These are phyloP conservation scores for Arthrobotrys conoides DNA, from an alignment of 2,329 filamentous ascomycete genomes.

Conservation along the genomic window DNA sequence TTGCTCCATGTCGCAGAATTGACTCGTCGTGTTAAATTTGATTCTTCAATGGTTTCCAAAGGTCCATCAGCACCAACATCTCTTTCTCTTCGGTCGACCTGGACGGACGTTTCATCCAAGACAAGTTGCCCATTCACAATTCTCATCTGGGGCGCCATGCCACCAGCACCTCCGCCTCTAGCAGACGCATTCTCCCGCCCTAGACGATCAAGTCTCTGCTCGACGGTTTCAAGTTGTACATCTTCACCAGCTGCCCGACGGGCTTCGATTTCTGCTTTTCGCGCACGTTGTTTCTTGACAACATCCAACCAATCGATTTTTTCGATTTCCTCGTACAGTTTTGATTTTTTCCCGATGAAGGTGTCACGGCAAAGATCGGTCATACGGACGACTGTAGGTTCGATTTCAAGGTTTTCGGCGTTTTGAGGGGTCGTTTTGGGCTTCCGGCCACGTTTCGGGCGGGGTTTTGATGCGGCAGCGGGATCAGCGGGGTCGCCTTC, in stretches of 20 bases:
- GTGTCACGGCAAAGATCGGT: conserved; percentile 79
- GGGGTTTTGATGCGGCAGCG: conserved; percentile 9
- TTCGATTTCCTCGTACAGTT: conserved; percentile 79
- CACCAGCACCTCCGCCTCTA: conserved; percentile 61
- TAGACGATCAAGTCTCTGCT: conserved; percentile 62
- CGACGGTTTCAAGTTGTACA: conserved; percentile 62
- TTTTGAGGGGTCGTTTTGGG: conserved; percentile 75
- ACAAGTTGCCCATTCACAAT: conserved; percentile 81
- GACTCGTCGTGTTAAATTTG: conserved; percentile 81
- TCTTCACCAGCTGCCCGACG: conserved; percentile 65
- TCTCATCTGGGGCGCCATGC: conserved; percentile 72
- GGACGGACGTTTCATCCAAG: conserved; percentile 77
- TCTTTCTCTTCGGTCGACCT: conserved; percentile 78
- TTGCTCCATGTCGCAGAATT: conserved; percentile 80
- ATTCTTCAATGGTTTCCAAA: conserved; percentile 78
- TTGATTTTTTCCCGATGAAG: conserved; percentile 80
- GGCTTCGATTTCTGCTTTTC: conserved; percentile 65
- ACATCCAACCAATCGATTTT: conserved; percentile 75
- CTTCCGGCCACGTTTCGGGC: conserved; percentile 60
- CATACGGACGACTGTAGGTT: conserved; percentile 79
- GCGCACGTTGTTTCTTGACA: conserved; percentile 66
- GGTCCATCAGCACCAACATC: conserved; percentile 72
- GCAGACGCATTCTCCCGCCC: conserved; percentile 56
- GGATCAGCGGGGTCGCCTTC: neutral
- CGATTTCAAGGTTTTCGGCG: conserved; percentile 75